Conservation (phyloP, 2,329 filamentous ascomycete genomes). For the Orbilia oligospora region DNA sequence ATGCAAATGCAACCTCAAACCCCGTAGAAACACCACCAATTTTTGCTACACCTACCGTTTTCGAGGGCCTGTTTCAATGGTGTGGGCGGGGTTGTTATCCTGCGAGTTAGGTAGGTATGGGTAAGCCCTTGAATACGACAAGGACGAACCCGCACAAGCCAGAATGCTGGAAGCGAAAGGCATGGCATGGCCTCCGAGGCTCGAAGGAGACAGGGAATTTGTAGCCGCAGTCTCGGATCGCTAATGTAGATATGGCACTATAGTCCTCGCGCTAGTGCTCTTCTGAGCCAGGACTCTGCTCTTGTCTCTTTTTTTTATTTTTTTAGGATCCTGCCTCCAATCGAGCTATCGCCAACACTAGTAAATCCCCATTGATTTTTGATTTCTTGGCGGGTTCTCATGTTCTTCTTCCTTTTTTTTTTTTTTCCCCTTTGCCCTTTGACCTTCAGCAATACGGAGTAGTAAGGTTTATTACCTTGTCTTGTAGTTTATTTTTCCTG, state of each 20-base stretch:
- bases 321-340: slow-evolving; percentile 60
- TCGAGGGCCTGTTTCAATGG: slow-evolving; percentile 46
- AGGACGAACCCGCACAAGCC: slow-evolving; percentile 26
- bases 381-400: background rate
- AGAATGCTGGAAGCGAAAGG: slow-evolving; percentile 53
- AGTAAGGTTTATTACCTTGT: slow-evolving; percentile 8
- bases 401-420: too few relatives aligned
- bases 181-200: slow-evolving; percentile 48
- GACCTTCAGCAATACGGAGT: background rate
- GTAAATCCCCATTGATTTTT: slow-evolving; percentile 22
- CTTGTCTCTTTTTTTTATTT: slow-evolving; percentile 6
- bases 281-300: slow-evolving; percentile 29
- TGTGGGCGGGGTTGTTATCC: slow-evolving; percentile 32
- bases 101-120: slow-evolving; percentile 13
- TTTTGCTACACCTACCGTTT: slow-evolving; percentile 36
- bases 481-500: slow-evolving; percentile 23
- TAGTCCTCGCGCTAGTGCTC: slow-evolving; percentile 26
- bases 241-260: slow-evolving; percentile 37
- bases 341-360: slow-evolving; percentile 49
- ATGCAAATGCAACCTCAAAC: slow-evolving; percentile 29
- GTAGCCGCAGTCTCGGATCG: slow-evolving; percentile 59
- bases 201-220: slow-evolving; percentile 45
- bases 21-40: slow-evolving; percentile 20
- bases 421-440: slow-evolving; percentile 6
- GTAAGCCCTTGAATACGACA: slow-evolving; percentile 8